Evolutionary conservation across 2,329 filamentous ascomycete species (phyloP).

Genomic region (Trichocomaceae sp.): DNA sequence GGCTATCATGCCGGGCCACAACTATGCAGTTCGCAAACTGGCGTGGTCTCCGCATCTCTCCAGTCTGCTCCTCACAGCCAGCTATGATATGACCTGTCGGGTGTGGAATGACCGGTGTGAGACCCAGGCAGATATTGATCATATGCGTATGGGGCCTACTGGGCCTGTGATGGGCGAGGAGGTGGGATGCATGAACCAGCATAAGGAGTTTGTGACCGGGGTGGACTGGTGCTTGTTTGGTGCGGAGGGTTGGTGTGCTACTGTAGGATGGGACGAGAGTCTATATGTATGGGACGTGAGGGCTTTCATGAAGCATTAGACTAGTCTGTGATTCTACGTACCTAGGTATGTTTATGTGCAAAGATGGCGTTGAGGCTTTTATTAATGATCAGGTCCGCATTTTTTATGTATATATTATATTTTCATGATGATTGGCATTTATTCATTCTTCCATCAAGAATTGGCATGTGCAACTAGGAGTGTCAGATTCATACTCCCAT

Average conservation of each 20-base stretch:
- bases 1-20: conserved; percentile 71
- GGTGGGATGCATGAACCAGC: conserved; percentile 79
- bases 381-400: neutral
- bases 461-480: neutral
- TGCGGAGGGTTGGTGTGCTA: conserved; percentile 89
- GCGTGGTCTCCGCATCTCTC: conserved; percentile 92
- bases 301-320: conserved; percentile 47
- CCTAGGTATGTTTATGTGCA: neutral
- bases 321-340: conserved; percentile 16
- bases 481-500: neutral
- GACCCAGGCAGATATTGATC: conserved; percentile 31
- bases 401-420: neutral
- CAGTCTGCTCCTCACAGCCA: conserved; percentile 78
- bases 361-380: neutral
- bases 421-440: neutral
- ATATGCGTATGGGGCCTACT: conserved; percentile 34
- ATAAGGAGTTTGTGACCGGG: conserved; percentile 93
- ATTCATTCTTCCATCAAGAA: too few relatives aligned
- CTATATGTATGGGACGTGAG: conserved; percentile 88
- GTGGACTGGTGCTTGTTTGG: conserved; percentile 98
- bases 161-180: conserved; percentile 55
- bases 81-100: conserved; percentile 96
- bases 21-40: conserved; percentile 80
- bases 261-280: conserved; percentile 87
- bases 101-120: conserved; percentile 79